Base-by-base conservation (phyloP, 2,329 filamentous ascomycete species). In the Colletotrichum phormii region DNA sequence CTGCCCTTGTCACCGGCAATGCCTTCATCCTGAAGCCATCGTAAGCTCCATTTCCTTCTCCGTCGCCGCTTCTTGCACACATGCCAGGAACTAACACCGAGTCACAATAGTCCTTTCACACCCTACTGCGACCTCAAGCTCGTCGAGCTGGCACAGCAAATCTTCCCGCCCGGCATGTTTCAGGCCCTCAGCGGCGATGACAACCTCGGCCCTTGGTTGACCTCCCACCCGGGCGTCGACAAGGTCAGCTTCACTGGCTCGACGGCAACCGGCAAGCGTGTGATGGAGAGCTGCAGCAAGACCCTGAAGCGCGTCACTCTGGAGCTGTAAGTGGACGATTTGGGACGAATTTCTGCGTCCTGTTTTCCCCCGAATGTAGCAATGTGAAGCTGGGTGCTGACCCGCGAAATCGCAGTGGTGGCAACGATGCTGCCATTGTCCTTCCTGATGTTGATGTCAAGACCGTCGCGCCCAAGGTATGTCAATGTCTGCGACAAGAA, bases 171-270 rank as follows among this genome's bases (percentile, higher is more conserved):
- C 0, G 91, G 91, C 51, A 88, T 93, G n/a, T 78, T 92, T 9
- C 90, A 92, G 77, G 88, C 83, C 0, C 80, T 93, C 1, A 88
- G 88, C 64, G 91, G 91, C 11, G 89, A 89, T 65, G 90, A 92
- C 76, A 83, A 84, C 62, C 86, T 93, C 11, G 91, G 91, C 4
- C 89, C 88, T 1, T 86, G 84, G 84, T 79, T 92, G 64, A 91
- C 89, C 0, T 79, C 78, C n/a, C 90, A 92, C 76, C 88, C 89
- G 0, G 88, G 84, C 24, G 86, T 92, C 67, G 84, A 87, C 69
- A 92, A 91, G 84, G 88, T 93, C 78, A 86, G 84, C 75, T 93
- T 93, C 80, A 92, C 91, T 0, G 90, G 91, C 3, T 91, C 88
- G 12, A 89, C 85, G 7, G 83, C 84, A 0, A 91, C 89, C 0